Evolutionary conservation across 2,329 filamentous ascomycete species (phyloP), one percentile per base, ranked within the genome.

Genomic region (Penicillium olsonii): DNA sequence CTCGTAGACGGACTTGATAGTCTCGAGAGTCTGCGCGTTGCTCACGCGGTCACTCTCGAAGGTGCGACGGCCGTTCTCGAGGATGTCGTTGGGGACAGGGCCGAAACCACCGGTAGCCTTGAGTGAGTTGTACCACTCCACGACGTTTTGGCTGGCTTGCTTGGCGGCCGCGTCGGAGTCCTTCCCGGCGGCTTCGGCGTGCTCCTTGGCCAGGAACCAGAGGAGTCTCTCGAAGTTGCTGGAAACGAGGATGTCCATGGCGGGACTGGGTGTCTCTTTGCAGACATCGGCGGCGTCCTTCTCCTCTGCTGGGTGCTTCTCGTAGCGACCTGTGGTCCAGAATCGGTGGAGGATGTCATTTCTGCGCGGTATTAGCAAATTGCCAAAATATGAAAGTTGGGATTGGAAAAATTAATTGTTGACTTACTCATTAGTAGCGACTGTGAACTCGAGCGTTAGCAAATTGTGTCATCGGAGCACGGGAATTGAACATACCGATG

Each of bases 321-420:
- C 38, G 26, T 40, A 40, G 38, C 38, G 38, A 12, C 38, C 38
- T 11, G 38, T 40, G 11, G 24, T 27, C 38, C 5, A 96, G 81
- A 99, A 99, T 27, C 94, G 84, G 72, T 97, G 84, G 10, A 99
- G 82, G 53, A 97, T 97, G 65, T 97, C 94, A 75, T 99, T 99
- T 31, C 29, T 31, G 29, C 12, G 12, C 2, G 14, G 29, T 11
- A 4, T 31, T 14, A 31, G 29, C 12, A 29, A 4, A 14, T 5
- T 31, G 1, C 9, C 26, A 11, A 2, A n/a, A 31, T 31, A n/a
- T 31, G 22, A 24, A 24, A 24, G 4, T 24, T 5, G 8, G 22
- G 22, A 24, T 24, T 24, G 5, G 8, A 24, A 8, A 24, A 4
- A 24, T 24, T 24, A 24, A 24, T 24, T 4, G 5, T 24, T 24